Conservation (phyloP, 164 flowering plant genomes). For the Piper betle region DNA sequence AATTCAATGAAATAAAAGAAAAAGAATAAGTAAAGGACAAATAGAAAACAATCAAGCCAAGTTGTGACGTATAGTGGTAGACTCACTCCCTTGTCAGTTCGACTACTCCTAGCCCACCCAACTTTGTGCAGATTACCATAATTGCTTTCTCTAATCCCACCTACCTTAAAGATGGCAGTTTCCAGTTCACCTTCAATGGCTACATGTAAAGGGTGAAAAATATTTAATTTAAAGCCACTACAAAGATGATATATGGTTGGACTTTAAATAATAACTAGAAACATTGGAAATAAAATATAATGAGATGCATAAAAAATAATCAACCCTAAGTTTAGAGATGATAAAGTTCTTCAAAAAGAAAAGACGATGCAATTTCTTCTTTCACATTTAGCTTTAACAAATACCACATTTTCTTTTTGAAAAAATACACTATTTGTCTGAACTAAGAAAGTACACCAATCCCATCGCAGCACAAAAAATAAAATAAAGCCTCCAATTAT, state of each 20-base stretch:
- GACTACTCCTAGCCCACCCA: constrained; percentile 91
- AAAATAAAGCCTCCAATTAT: too few species aligned
- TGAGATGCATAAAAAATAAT: too few species aligned
- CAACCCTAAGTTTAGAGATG: background rate
- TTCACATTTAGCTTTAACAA: background rate
- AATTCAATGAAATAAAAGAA: background rate
- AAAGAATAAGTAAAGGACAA: background rate
- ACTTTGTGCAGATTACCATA: constrained; percentile 66
- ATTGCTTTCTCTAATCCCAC: constrained; percentile 79
- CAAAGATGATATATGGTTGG: constrained; percentile 3
- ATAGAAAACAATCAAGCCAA: background rate
- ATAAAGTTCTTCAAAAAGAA: background rate
- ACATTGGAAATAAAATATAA: background rate
- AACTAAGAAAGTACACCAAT: background rate
- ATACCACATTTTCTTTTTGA: background rate
- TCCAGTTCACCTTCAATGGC: constrained; percentile 83
- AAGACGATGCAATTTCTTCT: background rate
- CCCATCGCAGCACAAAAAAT: background rate
- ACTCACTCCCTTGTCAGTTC: constrained; percentile 93
- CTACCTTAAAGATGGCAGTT: constrained; percentile 68
- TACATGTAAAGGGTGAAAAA: constrained; percentile 23
- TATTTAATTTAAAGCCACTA: constrained; percentile 12
- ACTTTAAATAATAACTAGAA: background rate
- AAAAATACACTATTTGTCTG: background rate
- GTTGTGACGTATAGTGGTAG: background rate